A percentile compares a stretch with the other conserved stretches of the same genome.
Evolutionary conservation across 2,329 filamentous ascomycete species (phyloP).

Genomic region (Aurifilum marmelostoma): DNA sequence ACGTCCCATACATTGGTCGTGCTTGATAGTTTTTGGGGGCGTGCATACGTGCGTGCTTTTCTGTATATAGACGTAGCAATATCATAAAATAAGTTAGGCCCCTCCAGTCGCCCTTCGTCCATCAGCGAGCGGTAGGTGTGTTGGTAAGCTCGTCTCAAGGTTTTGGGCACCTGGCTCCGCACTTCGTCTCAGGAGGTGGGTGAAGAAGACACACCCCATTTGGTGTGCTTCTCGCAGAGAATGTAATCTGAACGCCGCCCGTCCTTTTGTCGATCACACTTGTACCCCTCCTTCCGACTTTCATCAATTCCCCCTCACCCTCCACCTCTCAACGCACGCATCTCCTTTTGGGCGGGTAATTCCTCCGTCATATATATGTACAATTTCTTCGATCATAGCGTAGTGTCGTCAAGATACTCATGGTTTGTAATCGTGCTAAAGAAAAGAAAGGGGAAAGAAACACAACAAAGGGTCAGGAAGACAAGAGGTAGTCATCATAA

Average conservation of each 20-base stretch:
- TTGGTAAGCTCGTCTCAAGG: not conserved
- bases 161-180: not conserved
- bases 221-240: not conserved
- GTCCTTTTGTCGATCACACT: slow-evolving; percentile 2
- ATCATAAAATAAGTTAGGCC: not conserved
- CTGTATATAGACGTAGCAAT: slow-evolving; percentile 1
- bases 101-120: not conserved
- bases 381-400: slow-evolving; percentile 2
- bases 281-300: not conserved
- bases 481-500: slow-evolving; percentile 18
- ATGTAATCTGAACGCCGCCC: slow-evolving; percentile 6
- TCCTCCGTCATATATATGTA: slow-evolving; percentile 3
- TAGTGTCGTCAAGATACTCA: not conserved
- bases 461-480: slow-evolving; percentile 2
- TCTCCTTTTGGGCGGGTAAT: not conserved
- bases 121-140: not conserved
- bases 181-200: not conserved
- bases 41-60: not conserved
- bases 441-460: slow-evolving; percentile 1
- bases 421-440: not conserved
- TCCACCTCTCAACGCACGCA: not conserved
- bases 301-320: not conserved
- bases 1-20: not conserved
- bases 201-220: not conserved
- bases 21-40: not conserved